phyloP scores from a whole-genome alignment of 2,329 filamentous ascomycete genomes.

The Tolypocladium tundrense region DNA sequence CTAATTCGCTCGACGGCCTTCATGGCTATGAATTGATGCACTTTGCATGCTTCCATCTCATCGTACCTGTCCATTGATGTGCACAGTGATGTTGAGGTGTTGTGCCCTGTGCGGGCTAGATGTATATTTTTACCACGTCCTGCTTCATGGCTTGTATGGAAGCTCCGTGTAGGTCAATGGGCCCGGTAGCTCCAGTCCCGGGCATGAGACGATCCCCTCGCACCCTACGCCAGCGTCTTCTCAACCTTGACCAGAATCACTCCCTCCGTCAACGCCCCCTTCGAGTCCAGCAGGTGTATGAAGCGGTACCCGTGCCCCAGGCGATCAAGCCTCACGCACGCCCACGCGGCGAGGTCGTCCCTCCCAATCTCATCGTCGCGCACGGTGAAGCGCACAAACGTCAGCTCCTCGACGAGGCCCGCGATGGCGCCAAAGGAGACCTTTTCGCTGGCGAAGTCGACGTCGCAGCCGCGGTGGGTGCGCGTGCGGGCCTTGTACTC shows the following conservation, averaged over 20 bases:
- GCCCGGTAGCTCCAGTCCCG: not conserved
- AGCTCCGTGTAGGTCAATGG: not conserved
- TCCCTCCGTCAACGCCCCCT: constrained; percentile 56
- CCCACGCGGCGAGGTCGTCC: constrained; percentile 78
- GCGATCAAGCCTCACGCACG: constrained; percentile 76
- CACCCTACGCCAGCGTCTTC: constrained; percentile 38
- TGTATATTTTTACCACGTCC: no score
- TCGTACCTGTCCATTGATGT: no score
- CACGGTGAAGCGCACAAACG: constrained; percentile 74
- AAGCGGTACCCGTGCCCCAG: constrained; percentile 67
- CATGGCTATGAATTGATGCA: not conserved
- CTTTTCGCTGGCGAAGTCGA: constrained; percentile 51
- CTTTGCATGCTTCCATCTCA: not conserved
- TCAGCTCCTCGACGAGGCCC: constrained; percentile 56
- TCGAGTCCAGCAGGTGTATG: constrained; percentile 61
- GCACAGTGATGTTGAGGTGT: no score
- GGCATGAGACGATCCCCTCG: not conserved
- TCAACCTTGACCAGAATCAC: constrained; percentile 64
- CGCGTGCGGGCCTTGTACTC: constrained; percentile 50
- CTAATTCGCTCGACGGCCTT: not conserved
- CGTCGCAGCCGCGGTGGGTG: constrained; percentile 45
- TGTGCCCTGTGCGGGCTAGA: no score
- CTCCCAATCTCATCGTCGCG: constrained; percentile 74
- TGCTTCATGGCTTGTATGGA: not conserved
- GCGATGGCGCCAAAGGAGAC: constrained; percentile 45